phyloP scores from a whole-genome alignment of 768 basidiomycete species.

The Fistulinella prunicolor region DNA sequence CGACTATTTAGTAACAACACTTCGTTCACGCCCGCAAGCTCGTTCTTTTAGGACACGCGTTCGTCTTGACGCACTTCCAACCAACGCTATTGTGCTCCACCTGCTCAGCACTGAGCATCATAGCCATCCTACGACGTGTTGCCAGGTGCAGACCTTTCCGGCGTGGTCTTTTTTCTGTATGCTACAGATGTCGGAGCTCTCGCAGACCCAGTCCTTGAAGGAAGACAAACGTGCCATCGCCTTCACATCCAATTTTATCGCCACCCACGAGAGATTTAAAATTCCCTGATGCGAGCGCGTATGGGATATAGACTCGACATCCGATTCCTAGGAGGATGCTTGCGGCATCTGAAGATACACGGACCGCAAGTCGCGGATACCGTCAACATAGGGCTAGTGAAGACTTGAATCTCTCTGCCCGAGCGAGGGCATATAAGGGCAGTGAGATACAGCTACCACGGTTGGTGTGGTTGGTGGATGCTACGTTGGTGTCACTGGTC shows the following conservation, averaged over 20 bases:
- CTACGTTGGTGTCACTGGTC: conserved; percentile 11
- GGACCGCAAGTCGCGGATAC: not conserved
- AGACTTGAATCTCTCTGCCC: not conserved
- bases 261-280: not conserved
- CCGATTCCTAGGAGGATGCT: not conserved
- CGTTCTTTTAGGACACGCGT: not conserved
- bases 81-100: not conserved
- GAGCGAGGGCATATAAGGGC: conserved; percentile 2
- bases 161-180: not conserved
- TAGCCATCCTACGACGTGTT: not conserved
- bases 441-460: conserved; percentile 3
- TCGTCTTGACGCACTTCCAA: not conserved
- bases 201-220: not conserved
- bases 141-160: not conserved
- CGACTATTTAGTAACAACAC: too few species aligned
- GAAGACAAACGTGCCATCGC: not conserved
- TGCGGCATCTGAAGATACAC: not conserved
- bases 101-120: not conserved
- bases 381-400: not conserved
- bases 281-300: not conserved
- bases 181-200: not conserved
- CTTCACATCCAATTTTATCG: not conserved
- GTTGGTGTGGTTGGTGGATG: conserved; percentile 15
- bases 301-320: not conserved
- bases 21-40: too few species aligned